These are phyloP conservation scores for Neltuma alba DNA, from an alignment of 306 rosid genomes.

Conservation along the genomic window DNA sequence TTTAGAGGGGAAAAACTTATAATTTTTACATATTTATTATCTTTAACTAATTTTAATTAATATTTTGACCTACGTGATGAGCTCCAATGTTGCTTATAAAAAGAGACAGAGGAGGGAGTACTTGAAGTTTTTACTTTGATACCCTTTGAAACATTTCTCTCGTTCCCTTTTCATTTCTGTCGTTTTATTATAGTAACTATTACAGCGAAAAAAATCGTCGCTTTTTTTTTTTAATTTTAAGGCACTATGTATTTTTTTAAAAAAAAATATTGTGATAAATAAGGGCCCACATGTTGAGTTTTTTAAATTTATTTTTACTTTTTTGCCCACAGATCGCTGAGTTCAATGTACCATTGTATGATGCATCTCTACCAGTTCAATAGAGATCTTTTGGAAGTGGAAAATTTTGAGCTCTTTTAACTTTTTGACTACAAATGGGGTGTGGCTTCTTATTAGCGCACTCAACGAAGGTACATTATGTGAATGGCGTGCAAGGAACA, in stretches of 20 bases:
- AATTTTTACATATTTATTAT: no score
- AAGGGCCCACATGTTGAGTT: neutral
- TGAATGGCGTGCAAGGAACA: neutral
- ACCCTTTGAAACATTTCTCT: neutral
- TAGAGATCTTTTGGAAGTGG: neutral
- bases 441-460: neutral
- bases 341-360: neutral
- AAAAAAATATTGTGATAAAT: neutral
- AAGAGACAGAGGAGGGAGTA: no score
- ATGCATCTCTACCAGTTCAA: neutral
- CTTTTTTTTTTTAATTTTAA: neutral
- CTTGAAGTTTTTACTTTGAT: neutral
- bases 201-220: no score
- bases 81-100: no score
- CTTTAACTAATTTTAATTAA: no score
- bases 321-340: neutral
- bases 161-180: neutral
- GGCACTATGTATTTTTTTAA: neutral
- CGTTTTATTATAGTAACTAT: no score
- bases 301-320: neutral
- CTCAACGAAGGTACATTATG: neutral
- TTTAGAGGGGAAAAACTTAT: no score
- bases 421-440: neutral
- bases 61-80: no score
- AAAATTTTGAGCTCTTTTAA: neutral